Evolutionary conservation across 1,284 basidiomycete species (phyloP), one percentile per base, ranked within the genome.

Genomic region (Peniophora sp.): DNA sequence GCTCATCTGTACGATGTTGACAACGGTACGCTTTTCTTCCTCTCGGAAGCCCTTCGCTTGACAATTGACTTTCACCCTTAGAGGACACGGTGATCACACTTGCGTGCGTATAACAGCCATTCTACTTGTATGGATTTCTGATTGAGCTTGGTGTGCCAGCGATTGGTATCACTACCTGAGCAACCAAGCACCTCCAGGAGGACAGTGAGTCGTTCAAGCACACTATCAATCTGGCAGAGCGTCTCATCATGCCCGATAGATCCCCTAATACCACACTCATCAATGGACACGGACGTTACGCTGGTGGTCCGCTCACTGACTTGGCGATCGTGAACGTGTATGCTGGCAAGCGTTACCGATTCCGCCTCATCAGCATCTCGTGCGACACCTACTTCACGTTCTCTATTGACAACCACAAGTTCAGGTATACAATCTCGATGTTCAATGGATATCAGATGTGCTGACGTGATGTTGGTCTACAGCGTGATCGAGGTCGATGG

Each of bases 401-500:
- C 57, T 61, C 69, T 1, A 71, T 75, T 10, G 70, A 75, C 49
- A 60, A 62, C 38, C 73, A 75, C 49, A 59, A 55, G 1, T 60
- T 76, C 62, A 74, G 71, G 2, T 32, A 32, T n/a, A n/a, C n/a
- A n/a, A n/a, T n/a, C n/a, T n/a, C n/a, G n/a, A n/a, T n/a, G n/a
- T n/a, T n/a, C n/a, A n/a, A n/a, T n/a, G n/a, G n/a, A n/a, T 12
- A 32, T 32, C 27, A 32, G 27, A 32, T 32, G 27, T 5, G 12
- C 27, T 32, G 5, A 32, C 27, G 27, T 12, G 5, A 12, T 12
- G 27, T 32, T 32, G 27, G 12, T n/a, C n/a, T n/a, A n/a, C 12
- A 32, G 27, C 12, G 61, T 78, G 54, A 72, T 79, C 52, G 69
- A 79, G 58, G 76, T 61, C 0, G 81, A 83, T 41, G 75, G 79